Base-by-base conservation (phyloP, 129 eudicot genomes). In the Erigeron canadensis region DNA sequence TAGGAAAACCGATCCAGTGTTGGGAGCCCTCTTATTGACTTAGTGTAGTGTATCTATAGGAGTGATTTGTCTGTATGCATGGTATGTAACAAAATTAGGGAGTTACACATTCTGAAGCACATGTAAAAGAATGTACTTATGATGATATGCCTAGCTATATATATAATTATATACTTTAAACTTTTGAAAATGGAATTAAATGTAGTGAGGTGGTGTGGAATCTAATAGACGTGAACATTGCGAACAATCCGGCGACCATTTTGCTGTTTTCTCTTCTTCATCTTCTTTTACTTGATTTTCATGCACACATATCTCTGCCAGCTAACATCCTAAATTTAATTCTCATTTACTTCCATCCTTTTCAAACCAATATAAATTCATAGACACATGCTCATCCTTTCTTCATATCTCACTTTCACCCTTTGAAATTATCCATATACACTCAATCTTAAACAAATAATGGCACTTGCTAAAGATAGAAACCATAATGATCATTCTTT, bases 191-290 rank as follows among this genome's bases (percentile, higher is more conserved):
- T 42, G 81, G 65, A 78, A 63, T 82, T 87, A 75, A 90, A 79
- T 60, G 63, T 42, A 46, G 18, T 46, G 48, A 12, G 71, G 44
- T 80, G 76, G 59, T 74, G 63, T 79, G 83, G 78, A 74, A 67
- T 74, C 79, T 87, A 85, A 79, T 50, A 81, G 89, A 83, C 95
- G 86, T 91, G 97, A 82, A 82, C 70, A 47, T 76, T 70, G 90
- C 96, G 90, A 64, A 46, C 88, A 83, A 86, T 80, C 84, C 97
- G 96, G 84, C 97, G 88, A 37, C 19, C 79, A 81, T 88, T 82
- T 62, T 78, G 97, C 93, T 86, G 87, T 78, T 78, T 67, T 80
- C 48, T 63, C 37, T 71, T 63, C 40, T 37, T 78, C 72, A 67
- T 47, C 75, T 65, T 75, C 70, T 50, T 57, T 17, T 67, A 13